Conservation (phyloP, 164 flowering plant species). For the Buxus sempervirens region DNA sequence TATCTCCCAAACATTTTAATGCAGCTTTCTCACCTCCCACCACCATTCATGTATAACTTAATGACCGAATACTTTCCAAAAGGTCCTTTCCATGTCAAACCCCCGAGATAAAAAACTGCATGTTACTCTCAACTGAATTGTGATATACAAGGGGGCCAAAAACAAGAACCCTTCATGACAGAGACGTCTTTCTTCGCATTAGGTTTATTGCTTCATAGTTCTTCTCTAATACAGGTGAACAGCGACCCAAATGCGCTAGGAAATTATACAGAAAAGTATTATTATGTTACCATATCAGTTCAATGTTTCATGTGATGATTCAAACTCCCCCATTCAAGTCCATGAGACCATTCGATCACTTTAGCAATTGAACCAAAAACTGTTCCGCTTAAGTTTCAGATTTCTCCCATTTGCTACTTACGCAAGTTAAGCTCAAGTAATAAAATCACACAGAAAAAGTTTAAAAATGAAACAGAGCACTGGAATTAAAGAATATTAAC, state of each 20-base stretch:
- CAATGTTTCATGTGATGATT: too few relatives aligned
- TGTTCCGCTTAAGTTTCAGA: neutral
- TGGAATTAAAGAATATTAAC: conserved; percentile 1
- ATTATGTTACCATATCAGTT: too few relatives aligned
- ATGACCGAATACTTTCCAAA: neutral
- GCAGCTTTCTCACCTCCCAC: neutral
- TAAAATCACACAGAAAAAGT: neutral
- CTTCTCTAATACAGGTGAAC: too few relatives aligned
- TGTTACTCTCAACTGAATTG: neutral
- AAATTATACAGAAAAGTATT: too few relatives aligned
- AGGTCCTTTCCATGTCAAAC: neutral
- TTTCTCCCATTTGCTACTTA: neutral
- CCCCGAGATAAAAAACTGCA: neutral
- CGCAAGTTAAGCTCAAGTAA: neutral
- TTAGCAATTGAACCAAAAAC: neutral
- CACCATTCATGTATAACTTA: neutral
- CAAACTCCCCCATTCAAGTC: too few relatives aligned
- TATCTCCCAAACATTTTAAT: neutral
- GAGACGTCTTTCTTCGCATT: too few relatives aligned
- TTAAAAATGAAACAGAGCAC: neutral
- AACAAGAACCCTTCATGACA: too few relatives aligned
- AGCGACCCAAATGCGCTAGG: too few relatives aligned
- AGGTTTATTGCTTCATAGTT: too few relatives aligned
- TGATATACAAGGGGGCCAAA: too few relatives aligned
- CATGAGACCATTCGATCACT: neutral